Evolutionary conservation across 2,329 filamentous ascomycete genomes (phyloP), one percentile per base, ranked within the genome.

Genomic region (Aaosphaeria pasadenensis): DNA sequence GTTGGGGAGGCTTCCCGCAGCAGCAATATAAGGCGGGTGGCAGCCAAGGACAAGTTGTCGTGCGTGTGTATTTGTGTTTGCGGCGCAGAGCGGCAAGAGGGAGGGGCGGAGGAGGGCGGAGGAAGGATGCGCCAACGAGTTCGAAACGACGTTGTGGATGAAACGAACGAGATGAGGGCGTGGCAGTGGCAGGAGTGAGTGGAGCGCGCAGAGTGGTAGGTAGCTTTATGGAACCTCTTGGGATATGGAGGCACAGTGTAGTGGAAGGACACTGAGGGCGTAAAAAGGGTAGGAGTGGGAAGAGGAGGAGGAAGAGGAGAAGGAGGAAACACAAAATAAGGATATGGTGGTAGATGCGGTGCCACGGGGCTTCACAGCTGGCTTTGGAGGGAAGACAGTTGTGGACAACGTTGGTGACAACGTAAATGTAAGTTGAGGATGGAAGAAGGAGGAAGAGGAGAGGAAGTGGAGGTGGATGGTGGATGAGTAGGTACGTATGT

Each of bases 91-190:
- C 42, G 30, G 36, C 13, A 13, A 36, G n/a, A 44, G 30, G 46
- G 41, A 30, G 47, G 52, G 50, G 42, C 42, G 51, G 44, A 36
- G 52, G 46, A 48, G 51, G 47, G 46, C 43, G 48, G 17, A 24
- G 40, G 45, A 41, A 36, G 45, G 43, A 17, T 46, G 39, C 36
- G 44, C 17, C 9, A 36, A n/a, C 33, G 33, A n/a, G 9, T 9
- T 9, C 9, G 33, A 36, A n/a, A 9, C n/a, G 33, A 36, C 33
- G 7, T 9, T 2, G 33, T 43, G 30, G 43, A 13, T 39, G 41
- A 13, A 41, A 11, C 11, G 39, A 7, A 3, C 39, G 44, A 32
- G 33, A 36, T 36, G 33, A 36, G 33, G 33, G 33, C 9, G 33
- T 36, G 33, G 17, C 17, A 24, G 17, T 24, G 17, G 17, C 17